These are phyloP conservation scores for Beta macrorhiza DNA, from an alignment of 179 eudicot species.

Conservation along the genomic window DNA sequence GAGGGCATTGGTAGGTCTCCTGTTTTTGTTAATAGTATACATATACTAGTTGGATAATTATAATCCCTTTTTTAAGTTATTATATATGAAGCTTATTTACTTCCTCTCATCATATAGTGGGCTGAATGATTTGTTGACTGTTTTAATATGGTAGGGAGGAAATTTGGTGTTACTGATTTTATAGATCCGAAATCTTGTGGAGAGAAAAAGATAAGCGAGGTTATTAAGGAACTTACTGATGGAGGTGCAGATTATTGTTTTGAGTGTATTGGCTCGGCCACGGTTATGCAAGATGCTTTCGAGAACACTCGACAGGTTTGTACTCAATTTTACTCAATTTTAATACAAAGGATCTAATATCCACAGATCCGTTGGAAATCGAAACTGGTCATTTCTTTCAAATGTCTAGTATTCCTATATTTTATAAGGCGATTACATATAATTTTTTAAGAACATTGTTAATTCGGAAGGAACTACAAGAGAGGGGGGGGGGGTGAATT, in stretches of 20 bases:
- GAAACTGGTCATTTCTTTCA: too few species aligned
- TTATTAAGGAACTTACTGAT: constrained; percentile 58
- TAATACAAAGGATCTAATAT: background rate
- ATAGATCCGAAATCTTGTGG: constrained; percentile 40
- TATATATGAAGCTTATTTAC: background rate
- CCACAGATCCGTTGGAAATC: too few species aligned
- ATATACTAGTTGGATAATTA: too few species aligned
- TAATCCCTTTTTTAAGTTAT: too few species aligned
- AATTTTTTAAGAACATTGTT: background rate
- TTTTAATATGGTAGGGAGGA: constrained; percentile 30
- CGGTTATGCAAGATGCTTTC: constrained; percentile 63
- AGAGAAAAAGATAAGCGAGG: constrained; percentile 53
- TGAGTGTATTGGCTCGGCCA: constrained; percentile 62
- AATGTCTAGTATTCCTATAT: too few species aligned
- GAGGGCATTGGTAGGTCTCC: constrained; percentile 38
- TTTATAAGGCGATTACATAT: background rate
- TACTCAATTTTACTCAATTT: background rate
- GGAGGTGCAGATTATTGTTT: constrained; percentile 84
- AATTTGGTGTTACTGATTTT: constrained; percentile 65
- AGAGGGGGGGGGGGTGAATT: too few species aligned
- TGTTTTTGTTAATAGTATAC: background rate
- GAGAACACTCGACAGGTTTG: constrained; percentile 53
- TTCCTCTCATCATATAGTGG: too few species aligned
- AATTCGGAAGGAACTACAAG: too few species aligned
- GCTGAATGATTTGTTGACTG: background rate